phyloP scores from a whole-genome alignment of 225 moss, liverwort and hornwort species.

The Pleurozium schreberi region DNA sequence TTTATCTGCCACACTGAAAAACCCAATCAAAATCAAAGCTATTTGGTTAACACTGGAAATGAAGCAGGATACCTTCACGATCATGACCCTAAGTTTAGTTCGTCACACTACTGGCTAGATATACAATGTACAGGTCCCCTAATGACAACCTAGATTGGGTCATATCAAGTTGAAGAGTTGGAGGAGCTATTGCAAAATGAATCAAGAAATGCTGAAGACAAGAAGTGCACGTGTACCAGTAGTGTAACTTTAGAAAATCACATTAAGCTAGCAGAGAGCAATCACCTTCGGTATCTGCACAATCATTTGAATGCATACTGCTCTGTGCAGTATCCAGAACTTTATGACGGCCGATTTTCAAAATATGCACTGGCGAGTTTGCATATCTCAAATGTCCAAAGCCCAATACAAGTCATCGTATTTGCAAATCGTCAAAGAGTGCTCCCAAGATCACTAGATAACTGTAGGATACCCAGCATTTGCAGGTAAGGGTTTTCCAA shows the following conservation, averaged over 20 bases:
- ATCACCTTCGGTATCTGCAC: slow-evolving; percentile 20
- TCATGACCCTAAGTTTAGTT: neutral
- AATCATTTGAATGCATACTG: neutral
- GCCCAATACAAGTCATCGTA: slow-evolving; percentile 1
- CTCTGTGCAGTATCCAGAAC: neutral
- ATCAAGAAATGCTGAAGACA: neutral
- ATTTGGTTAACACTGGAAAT: neutral
- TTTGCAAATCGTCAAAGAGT: slow-evolving; percentile 30
- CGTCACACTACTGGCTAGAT: neutral
- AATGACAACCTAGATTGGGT: neutral
- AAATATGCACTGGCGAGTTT: slow-evolving; percentile 3
- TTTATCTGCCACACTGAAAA: slow-evolving; percentile 7
- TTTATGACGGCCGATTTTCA: neutral
- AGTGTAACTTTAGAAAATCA: neutral
- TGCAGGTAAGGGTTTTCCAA: slow-evolving; percentile 98
- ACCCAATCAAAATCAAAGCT: neutral
- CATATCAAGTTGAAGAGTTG: slow-evolving; percentile 9
- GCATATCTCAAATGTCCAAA: slow-evolving; percentile 5
- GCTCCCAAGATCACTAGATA: slow-evolving; percentile 60
- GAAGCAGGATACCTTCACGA: neutral
- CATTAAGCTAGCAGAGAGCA: slow-evolving; percentile 4
- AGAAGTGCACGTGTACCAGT: neutral
- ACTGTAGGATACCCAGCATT: slow-evolving; percentile 91
- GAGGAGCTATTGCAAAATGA: neutral
- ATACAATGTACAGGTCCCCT: neutral